Evolutionary conservation across 202 grass and related monocot species (phyloP).

Genomic region (Zizania palustris): DNA sequence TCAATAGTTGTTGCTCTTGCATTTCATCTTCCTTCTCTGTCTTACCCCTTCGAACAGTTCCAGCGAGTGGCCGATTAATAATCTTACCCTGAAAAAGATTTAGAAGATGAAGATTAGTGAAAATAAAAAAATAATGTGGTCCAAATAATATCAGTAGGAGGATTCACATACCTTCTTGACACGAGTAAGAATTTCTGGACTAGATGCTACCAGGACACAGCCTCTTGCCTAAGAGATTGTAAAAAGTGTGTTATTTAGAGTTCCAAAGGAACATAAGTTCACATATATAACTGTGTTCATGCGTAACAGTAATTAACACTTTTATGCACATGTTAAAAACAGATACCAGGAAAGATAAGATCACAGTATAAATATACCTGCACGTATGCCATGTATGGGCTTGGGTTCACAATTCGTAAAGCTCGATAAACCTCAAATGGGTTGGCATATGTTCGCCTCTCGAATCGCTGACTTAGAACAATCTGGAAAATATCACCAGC

Average conservation of each 20-base stretch:
- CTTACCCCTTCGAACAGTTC: constrained; percentile 78
- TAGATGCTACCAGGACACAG: constrained; percentile 95
- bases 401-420: constrained; percentile 93
- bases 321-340: background rate
- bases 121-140: constrained; percentile 32
- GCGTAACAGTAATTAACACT: background rate
- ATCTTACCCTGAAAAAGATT: constrained; percentile 60
- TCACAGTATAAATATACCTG: constrained; percentile 56
- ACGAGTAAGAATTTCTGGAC: constrained; percentile 95
- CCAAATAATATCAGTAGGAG: constrained; percentile 12
- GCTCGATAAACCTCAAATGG: constrained; percentile 98
- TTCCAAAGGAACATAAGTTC: too few species aligned
- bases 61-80: constrained; percentile 92
- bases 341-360: background rate
- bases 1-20: constrained; percentile 65
- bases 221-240: constrained; percentile 72
- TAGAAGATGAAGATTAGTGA: constrained; percentile 27
- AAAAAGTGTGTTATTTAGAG: constrained; percentile 4
- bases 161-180: constrained; percentile 68
- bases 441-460: constrained; percentile 89
- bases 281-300: background rate
- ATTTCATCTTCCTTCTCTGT: constrained; percentile 80
- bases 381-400: constrained; percentile 89
- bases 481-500: constrained; percentile 97
- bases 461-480: constrained; percentile 95